Evolutionary conservation across 108 stramenopile genomes (phyloP), one percentile per base, ranked within the genome.

Genomic region (Fragilaria radians): DNA sequence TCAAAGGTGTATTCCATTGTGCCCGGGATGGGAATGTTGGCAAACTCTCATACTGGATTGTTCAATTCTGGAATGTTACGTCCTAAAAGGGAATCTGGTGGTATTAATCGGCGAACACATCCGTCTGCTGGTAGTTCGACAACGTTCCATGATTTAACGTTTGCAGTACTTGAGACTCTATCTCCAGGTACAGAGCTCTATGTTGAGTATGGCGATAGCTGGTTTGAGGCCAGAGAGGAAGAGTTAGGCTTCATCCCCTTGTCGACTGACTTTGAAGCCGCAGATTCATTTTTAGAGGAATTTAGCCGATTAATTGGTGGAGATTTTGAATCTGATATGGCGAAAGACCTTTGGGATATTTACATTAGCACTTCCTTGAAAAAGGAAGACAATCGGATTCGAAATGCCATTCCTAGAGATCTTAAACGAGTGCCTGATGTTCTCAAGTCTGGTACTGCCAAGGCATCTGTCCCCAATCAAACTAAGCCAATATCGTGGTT

Each of bases 11-110:
- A 62, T 18, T 47, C 45, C 21, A 34, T 79, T 9, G 58, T 76
- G 29, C 69, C 72, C 0, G 74, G 77, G 1, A 28, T 79, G 27
- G 76, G 78, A 3, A 76, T 79, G 75, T 52, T 79, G 59, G 73
- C 73, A 22, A 83, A 83, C 63, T 57, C 64, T 54, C 78, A 83
- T 57, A 70, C 73, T n/a, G 82, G 78, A 7, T 36, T 83, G 54
- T 54, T 53, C 22, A 79, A 77, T 52, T n/a, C 63, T 28, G 45
- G 59, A 11, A 67, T 63, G 61, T 50, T 34, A 23, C 62, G 65
- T 21, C 50, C 70, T 17, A 48, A 27, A 22, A 36, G 54, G 28
- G 61, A 64, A 47, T 54, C 64, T 47, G 52, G 23, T 7, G 53
- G 48, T 0, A 46, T 61, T 45, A 54, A 57, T 54, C 65, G 66